phyloP scores from a whole-genome alignment of 1,139 yeast species.

The Yamadazyma dendronema region DNA sequence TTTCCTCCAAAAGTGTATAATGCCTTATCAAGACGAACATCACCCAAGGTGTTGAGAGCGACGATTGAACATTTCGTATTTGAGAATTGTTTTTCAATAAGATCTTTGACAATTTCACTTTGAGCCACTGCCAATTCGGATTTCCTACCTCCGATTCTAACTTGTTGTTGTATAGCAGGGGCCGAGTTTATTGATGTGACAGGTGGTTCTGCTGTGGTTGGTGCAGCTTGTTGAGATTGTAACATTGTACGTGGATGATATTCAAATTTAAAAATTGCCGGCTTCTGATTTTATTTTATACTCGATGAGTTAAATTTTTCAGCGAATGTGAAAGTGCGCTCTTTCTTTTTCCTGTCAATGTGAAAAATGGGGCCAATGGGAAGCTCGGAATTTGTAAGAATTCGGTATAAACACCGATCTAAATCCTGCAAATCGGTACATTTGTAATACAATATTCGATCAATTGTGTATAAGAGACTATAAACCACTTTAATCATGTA shows the following conservation, averaged over 20 bases:
- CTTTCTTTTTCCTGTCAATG: slow-evolving; percentile 1
- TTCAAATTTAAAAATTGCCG: background rate
- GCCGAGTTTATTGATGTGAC: too few species aligned
- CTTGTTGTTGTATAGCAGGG: slow-evolving; percentile 11
- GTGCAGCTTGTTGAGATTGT: background rate
- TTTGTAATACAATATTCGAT: too few species aligned
- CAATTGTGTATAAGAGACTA: too few species aligned
- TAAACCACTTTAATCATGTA: too few species aligned
- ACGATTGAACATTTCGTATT: slow-evolving; percentile 61
- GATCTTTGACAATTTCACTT: slow-evolving; percentile 67
- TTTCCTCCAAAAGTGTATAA: slow-evolving; percentile 95
- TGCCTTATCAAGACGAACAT: slow-evolving; percentile 80
- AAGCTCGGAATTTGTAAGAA: slow-evolving; percentile 5
- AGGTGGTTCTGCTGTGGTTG: background rate
- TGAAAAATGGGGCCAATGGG: slow-evolving; percentile 7
- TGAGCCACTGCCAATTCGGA: slow-evolving; percentile 86
- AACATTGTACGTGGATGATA: background rate
- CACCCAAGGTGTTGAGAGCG: slow-evolving; percentile 86
- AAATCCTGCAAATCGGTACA: too few species aligned
- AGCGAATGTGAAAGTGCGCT: slow-evolving; percentile 3
- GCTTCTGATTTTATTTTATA: background rate
- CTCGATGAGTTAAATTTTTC: slow-evolving; percentile 7
- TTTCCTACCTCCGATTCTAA: slow-evolving; percentile 83
- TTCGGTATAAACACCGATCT: too few species aligned
- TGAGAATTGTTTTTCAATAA: slow-evolving; percentile 61